Percentiles rank a stretch among this genome's conserved stretches.
phyloP scores from a whole-genome alignment of 1,284 basidiomycete genomes.

The Leccinum fuscescens region DNA sequence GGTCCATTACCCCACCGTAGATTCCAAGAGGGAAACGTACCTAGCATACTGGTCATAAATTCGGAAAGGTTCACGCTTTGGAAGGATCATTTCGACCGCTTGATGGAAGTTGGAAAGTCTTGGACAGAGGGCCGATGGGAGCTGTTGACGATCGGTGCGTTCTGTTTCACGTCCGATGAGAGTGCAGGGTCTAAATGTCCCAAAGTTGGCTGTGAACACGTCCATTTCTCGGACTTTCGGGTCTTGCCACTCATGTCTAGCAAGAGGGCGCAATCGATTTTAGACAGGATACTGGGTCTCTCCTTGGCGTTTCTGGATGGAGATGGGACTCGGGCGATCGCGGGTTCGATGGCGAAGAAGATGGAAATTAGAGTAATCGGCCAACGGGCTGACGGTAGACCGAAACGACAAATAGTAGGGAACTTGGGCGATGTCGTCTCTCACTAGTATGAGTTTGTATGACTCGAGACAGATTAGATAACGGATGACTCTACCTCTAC shows the following conservation, averaged over 20 bases:
- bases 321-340: conserved; percentile 34
- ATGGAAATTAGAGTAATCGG: conserved; percentile 47
- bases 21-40: conserved; percentile 21
- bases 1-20: conserved; percentile 38
- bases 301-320: conserved; percentile 51
- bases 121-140: conserved; percentile 49
- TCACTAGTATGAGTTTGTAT: conserved; percentile 24
- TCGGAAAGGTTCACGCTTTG: conserved; percentile 74
- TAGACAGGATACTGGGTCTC: conserved; percentile 43
- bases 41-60: conserved; percentile 63
- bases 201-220: conserved; percentile 50
- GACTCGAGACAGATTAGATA: background rate
- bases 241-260: conserved; percentile 43
- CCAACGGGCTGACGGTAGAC: conserved; percentile 44
- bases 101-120: conserved; percentile 47
- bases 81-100: conserved; percentile 63
- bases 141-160: conserved; percentile 51
- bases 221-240: conserved; percentile 60
- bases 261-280: conserved; percentile 35
- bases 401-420: conserved; percentile 47
- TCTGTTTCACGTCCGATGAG: background rate
- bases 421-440: conserved; percentile 50
- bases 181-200: background rate
- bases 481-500: no score
- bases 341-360: conserved; percentile 35